phyloP scores from a whole-genome alignment of 2,329 filamentous ascomycete genomes.

The Corynespora cassiicola region DNA sequence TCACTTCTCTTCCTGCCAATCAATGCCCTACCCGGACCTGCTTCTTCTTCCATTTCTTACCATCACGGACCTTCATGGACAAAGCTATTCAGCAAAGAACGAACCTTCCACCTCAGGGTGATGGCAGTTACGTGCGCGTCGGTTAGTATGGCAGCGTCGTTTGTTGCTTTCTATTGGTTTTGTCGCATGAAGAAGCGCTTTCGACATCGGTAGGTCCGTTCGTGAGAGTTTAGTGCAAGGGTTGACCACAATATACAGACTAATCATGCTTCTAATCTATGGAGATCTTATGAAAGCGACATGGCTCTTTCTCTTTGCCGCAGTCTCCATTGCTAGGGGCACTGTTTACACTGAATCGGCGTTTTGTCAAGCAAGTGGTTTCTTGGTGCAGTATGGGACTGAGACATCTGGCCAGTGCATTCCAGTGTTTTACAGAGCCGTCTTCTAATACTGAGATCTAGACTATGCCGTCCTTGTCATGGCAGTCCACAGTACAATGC shows the following conservation, averaged over 20 bases:
- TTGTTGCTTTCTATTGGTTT: constrained; percentile 74
- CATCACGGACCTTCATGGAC: constrained; percentile 5
- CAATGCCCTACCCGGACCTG: constrained; percentile 1
- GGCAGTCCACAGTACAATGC: constrained; percentile 74
- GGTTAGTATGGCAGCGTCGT: constrained; percentile 63
- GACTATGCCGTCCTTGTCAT: constrained; percentile 77
- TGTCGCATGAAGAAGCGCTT: constrained; percentile 75
- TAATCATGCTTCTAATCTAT: constrained; percentile 76
- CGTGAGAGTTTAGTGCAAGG: background rate
- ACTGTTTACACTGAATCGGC: constrained; percentile 57
- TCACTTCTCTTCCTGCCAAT: constrained; percentile 1
- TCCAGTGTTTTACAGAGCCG: background rate
- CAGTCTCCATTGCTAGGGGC: constrained; percentile 62
- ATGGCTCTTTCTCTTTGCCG: constrained; percentile 71
- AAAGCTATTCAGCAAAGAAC: constrained; percentile 19
- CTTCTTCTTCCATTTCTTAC: constrained; percentile 10
- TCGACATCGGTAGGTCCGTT: constrained; percentile 69
- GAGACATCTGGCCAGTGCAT: constrained; percentile 64
- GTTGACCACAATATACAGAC: constrained; percentile 50
- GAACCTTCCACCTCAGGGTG: constrained; percentile 40
- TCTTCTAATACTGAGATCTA: constrained; percentile 18
- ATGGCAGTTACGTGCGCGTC: constrained; percentile 44
- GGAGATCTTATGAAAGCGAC: constrained; percentile 74
- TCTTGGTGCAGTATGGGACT: constrained; percentile 70
- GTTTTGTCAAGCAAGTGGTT: constrained; percentile 74